These are phyloP conservation scores for Fusarium continuum DNA, from an alignment of 2,329 filamentous ascomycete species.

Conservation along the genomic window DNA sequence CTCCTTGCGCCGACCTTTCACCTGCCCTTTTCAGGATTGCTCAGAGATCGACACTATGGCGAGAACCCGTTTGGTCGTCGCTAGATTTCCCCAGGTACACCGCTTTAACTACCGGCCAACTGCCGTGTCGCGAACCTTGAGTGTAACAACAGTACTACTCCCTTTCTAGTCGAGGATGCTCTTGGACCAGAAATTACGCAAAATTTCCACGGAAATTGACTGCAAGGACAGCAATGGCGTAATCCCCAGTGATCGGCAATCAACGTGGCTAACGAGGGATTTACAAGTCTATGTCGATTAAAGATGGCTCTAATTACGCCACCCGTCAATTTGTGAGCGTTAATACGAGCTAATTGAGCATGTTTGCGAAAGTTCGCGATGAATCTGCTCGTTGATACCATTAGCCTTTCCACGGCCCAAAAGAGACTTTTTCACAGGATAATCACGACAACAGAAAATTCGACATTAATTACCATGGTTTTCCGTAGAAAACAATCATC, in stretches of 20 bases:
- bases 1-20: background rate
- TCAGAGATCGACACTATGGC: conserved; percentile 6
- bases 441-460: background rate
- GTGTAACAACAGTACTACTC: background rate
- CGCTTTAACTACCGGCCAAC: conserved; percentile 4
- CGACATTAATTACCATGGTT: background rate
- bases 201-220: background rate
- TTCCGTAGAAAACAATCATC: background rate
- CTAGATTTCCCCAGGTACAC: background rate
- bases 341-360: conserved; percentile 3
- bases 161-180: background rate
- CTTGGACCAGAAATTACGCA: background rate
- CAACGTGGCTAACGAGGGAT: background rate
- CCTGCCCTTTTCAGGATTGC: background rate
- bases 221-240: background rate
- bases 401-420: background rate
- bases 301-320: background rate
- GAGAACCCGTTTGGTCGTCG: conserved; percentile 23
- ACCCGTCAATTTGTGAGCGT: background rate
- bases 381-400: background rate
- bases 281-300: background rate
- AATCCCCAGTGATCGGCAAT: background rate
- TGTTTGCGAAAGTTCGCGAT: conserved; percentile 4
- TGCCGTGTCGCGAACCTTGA: background rate
- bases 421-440: background rate